phyloP scores from a whole-genome alignment of 306 rosid species.

The Dalbergia cochinchinensis region DNA sequence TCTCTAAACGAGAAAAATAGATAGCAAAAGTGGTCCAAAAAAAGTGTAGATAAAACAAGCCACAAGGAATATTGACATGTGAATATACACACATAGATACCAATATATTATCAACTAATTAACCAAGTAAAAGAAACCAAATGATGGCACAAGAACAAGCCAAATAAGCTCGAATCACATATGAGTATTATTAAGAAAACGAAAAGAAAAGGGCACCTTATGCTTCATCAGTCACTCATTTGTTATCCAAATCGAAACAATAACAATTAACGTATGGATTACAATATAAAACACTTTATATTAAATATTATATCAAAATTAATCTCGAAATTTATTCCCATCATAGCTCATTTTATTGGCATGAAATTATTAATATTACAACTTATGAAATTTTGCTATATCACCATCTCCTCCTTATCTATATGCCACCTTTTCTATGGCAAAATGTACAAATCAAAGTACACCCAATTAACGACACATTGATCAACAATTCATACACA shows the following conservation, averaged over 20 bases:
- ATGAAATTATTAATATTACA: slow-evolving; percentile 4
- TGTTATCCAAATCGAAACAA: slow-evolving; percentile 19
- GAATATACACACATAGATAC: slow-evolving; percentile 30
- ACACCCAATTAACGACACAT: background rate
- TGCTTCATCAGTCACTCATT: slow-evolving; percentile 41
- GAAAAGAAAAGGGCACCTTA: slow-evolving; percentile 53
- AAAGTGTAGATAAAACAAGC: slow-evolving; percentile 19
- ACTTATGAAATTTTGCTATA: slow-evolving; percentile 52
- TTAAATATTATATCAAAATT: background rate
- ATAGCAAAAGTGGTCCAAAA: slow-evolving; percentile 48
- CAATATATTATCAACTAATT: background rate
- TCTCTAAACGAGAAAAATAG: background rate
- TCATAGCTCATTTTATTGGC: slow-evolving; percentile 20
- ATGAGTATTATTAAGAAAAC: slow-evolving; percentile 27
- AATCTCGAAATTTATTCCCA: background rate
- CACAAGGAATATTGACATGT: slow-evolving; percentile 11
- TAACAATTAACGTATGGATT: no score
- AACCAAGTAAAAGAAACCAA: background rate
- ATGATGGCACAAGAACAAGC: background rate
- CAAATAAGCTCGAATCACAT: background rate
- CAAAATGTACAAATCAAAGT: slow-evolving; percentile 56
- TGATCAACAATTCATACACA: slow-evolving; percentile 18
- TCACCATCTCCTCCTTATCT: background rate
- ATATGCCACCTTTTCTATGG: slow-evolving; percentile 43
- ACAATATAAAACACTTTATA: background rate